A percentile compares a stretch with the other conserved stretches of the same genome.
Conservation (phyloP, 1,139 yeast genomes). For the Kazachstania sp. region DNA sequence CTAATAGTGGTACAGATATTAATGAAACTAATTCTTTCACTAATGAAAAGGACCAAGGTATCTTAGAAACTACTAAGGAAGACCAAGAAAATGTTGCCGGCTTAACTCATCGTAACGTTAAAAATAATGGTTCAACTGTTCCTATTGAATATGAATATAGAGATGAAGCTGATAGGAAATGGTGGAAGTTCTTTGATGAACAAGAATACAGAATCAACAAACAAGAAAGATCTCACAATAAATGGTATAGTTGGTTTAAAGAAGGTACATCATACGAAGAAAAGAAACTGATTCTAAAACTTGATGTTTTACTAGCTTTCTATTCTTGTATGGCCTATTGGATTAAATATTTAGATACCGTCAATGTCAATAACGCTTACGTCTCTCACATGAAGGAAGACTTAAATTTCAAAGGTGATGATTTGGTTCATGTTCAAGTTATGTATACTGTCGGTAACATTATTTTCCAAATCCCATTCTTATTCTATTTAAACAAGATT, state of each 20-base stretch:
- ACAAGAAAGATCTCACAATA: conserved; percentile 34
- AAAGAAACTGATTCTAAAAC: conserved; percentile 43
- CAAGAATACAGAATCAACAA: conserved; percentile 47
- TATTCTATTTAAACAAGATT: conserved; percentile 33
- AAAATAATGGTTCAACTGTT: conserved; percentile 2
- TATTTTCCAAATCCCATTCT: conserved; percentile 44
- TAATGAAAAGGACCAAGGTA: neutral
- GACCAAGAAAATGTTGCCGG: too few species aligned
- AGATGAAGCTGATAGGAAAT: conserved; percentile 52
- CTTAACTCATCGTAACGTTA: neutral
- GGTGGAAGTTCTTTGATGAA: conserved; percentile 59
- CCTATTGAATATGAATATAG: conserved; percentile 37
- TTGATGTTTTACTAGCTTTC: conserved; percentile 49
- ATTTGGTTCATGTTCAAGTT: conserved; percentile 49
- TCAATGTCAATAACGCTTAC: conserved; percentile 50
- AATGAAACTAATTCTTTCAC: neutral
- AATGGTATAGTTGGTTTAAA: conserved; percentile 61
- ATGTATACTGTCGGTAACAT: conserved; percentile 51
- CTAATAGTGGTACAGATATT: neutral
- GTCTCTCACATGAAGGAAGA: conserved; percentile 19
- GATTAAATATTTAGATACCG: conserved; percentile 54
- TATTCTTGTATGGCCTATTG: conserved; percentile 50
- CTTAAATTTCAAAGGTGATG: conserved; percentile 47
- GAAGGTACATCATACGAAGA: conserved; percentile 47
- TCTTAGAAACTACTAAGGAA: neutral